Base-by-base conservation (phyloP, 805 yeast species). In the Ogataea naganishii region DNA sequence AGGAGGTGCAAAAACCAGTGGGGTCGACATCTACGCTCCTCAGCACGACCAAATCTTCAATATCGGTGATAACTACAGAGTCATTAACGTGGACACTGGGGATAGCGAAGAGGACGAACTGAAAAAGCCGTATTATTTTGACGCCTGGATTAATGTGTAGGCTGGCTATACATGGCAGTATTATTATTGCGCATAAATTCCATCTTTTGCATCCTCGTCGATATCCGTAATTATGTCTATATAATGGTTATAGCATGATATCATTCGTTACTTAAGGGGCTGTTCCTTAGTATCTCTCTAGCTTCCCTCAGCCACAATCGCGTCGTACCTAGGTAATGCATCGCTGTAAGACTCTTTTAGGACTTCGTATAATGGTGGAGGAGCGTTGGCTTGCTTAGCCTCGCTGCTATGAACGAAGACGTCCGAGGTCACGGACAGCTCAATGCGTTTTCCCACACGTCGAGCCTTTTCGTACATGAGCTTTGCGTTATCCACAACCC, bases 1-100 rank as follows among this genome's bases (percentile, higher is more conserved):
- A 31, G 84, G 80, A 3, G 72, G 68, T 30, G 75, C 53, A 21
- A 38, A 38, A 23, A 20, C 38, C 8, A 41, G 39, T 14, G 56
- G 52, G 11, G 51, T 43, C 14, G 56, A 56, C 30, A 32, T 41
- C 3, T 46, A 41, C 32, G 49, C 46, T 5, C 48, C 52, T 9
- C 51, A 52, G 21, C 35, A 52, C 25, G 40, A 47, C 23, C 42
- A 43, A 29, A 38, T 46, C 3, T 58, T 51, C 31, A 48, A 42
- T 30, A 44, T 58, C 17, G 38, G 42, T 21, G 62, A 57, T 35
- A 43, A 38, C 27, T 53, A 55, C 35, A 42, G 56, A 30, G 53
- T 53, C 23, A 28, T 51, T 20, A 48, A 44, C 19, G 34, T n/a
- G n/a, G n/a, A n/a, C 49, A 5, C 24, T 31, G 15, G 37, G 13